phyloP scores from a whole-genome alignment of 768 basidiomycete genomes.

The Termitomyces sp. region DNA sequence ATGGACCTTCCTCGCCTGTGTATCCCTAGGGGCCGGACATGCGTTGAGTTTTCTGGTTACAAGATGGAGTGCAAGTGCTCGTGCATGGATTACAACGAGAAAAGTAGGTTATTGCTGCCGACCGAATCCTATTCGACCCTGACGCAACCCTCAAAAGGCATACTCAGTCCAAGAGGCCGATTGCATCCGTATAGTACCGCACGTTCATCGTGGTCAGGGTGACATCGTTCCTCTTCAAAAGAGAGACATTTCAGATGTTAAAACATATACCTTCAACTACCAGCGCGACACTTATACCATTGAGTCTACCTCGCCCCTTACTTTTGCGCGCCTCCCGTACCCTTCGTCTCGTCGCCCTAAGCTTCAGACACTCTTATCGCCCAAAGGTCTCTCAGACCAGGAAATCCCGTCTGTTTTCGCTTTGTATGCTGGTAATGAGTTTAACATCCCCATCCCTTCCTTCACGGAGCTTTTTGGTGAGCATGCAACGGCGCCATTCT shows the following conservation, averaged over 20 bases:
- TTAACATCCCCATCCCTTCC: constrained; percentile 94
- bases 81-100: constrained; percentile 75
- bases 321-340: constrained; percentile 82
- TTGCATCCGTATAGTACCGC: constrained; percentile 77
- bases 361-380: constrained; percentile 57
- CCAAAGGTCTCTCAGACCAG: constrained; percentile 46
- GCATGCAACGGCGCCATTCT: constrained; percentile 98
- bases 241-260: constrained; percentile 48
- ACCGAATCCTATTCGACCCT: background rate
- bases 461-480: constrained; percentile 90
- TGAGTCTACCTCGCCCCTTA: constrained; percentile 44
- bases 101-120: constrained; percentile 37
- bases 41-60: constrained; percentile 91
- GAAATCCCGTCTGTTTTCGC: constrained; percentile 47
- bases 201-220: constrained; percentile 78
- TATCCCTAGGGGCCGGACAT: constrained; percentile 79
- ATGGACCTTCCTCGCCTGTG: constrained; percentile 95
- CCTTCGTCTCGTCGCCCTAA: constrained; percentile 71
- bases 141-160: constrained; percentile 36
- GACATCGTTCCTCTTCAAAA: constrained; percentile 80
- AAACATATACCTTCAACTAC: constrained; percentile 85
- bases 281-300: constrained; percentile 91
- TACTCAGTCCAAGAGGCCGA: constrained; percentile 64
- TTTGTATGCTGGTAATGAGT: constrained; percentile 90
- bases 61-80: constrained; percentile 78